Evolutionary conservation across 2,329 filamentous ascomycete genomes (phyloP).

Genomic region (Chaetomium sp.): DNA sequence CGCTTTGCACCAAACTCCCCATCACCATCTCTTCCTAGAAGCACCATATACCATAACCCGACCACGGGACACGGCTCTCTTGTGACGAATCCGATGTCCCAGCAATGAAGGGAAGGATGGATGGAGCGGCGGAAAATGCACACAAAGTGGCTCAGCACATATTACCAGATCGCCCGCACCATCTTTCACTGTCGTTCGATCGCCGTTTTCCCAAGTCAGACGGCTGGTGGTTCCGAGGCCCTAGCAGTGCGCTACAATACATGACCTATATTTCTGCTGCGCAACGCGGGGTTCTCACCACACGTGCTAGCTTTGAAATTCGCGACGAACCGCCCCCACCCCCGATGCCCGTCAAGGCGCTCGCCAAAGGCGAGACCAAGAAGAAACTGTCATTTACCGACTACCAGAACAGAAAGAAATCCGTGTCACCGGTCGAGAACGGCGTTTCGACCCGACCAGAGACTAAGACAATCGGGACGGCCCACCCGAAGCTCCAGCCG

Average conservation of each 20-base stretch:
- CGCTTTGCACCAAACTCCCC: neutral
- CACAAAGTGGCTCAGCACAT: conserved; percentile 46
- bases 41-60: neutral
- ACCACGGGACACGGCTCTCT: conserved; percentile 6
- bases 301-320: conserved; percentile 52
- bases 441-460: conserved; percentile 19
- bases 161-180: conserved; percentile 47
- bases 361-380: conserved; percentile 37
- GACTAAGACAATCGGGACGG: conserved; percentile 17
- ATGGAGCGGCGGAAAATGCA: conserved; percentile 52
- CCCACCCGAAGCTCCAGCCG: conserved; percentile 12
- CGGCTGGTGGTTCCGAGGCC: conserved; percentile 36
- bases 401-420: conserved; percentile 47
- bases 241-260: conserved; percentile 46
- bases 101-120: conserved; percentile 42
- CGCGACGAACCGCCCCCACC: conserved; percentile 40
- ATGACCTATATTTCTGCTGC: conserved; percentile 51
- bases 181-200: conserved; percentile 44
- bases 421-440: conserved; percentile 32
- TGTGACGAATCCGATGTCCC: conserved; percentile 22
- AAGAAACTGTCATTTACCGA: conserved; percentile 55
- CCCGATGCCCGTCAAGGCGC: conserved; percentile 31
- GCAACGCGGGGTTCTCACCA: conserved; percentile 52
- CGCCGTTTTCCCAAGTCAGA: conserved; percentile 41
- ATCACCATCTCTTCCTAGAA: neutral